Percentiles rank a stretch among this genome's conserved stretches.
Conservation (phyloP, 306 rosid species). For the Sindora glabra region DNA sequence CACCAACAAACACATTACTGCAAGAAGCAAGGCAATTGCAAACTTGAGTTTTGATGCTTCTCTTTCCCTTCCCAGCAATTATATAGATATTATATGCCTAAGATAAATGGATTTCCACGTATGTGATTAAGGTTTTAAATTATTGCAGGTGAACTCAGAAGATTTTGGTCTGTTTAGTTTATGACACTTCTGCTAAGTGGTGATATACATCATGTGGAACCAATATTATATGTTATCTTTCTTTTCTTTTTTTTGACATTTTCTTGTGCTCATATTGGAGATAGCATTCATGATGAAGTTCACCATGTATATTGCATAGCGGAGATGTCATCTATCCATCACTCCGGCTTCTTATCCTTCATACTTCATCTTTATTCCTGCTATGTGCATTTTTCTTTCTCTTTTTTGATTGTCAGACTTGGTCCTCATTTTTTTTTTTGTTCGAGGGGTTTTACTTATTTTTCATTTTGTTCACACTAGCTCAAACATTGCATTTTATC, state of each 20-base stretch:
- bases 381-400: slow-evolving; percentile 24
- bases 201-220: slow-evolving; percentile 23
- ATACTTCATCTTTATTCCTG: slow-evolving; percentile 37
- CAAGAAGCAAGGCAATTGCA: not conserved
- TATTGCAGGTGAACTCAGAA: not conserved
- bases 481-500: not conserved
- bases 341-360: slow-evolving; percentile 7
- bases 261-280: slow-evolving; percentile 13
- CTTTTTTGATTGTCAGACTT: not conserved
- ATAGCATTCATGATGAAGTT: slow-evolving; percentile 1
- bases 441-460: not conserved
- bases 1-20: too few species aligned
- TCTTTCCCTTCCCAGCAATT: slow-evolving; percentile 14
- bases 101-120: not conserved
- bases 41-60: not conserved
- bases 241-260: not conserved
- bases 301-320: not conserved
- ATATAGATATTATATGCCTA: slow-evolving; percentile 1
- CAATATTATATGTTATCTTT: too few species aligned
- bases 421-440: slow-evolving; percentile 3
- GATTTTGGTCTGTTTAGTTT: not conserved
- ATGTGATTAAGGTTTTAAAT: too few species aligned
- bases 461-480: slow-evolving; percentile 30
- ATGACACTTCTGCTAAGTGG: slow-evolving; percentile 16
- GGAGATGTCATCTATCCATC: too few species aligned